Evolutionary conservation across 495 filamentous ascomycete species (phyloP).

Genomic region (Neurospora sp.): DNA sequence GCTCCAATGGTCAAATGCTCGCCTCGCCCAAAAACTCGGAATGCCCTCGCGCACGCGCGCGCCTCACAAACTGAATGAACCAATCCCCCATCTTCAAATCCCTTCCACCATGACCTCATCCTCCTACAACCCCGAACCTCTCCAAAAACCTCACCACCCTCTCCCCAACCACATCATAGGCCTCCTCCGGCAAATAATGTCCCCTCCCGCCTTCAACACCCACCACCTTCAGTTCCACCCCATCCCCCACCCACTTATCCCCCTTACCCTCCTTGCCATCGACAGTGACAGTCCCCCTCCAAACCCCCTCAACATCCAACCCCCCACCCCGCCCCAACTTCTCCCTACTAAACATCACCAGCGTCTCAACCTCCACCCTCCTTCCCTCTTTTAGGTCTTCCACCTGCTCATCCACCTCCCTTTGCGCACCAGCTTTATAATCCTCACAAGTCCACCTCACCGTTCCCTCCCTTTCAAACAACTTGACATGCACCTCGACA

Average conservation of each 20-base stretch:
- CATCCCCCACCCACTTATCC: conserved; percentile 28
- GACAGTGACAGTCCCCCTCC: conserved; percentile 17
- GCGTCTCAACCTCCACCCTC: conserved; percentile 28
- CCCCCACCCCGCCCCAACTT: conserved; percentile 29
- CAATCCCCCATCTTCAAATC: background rate
- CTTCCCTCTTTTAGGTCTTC: conserved; percentile 33
- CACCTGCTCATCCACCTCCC: conserved; percentile 32
- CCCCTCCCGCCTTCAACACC: conserved; percentile 32
- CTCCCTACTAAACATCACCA: conserved; percentile 33
- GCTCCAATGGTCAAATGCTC: background rate
- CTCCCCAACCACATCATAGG: conserved; percentile 26
- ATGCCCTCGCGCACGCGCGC: background rate
- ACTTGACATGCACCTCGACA: conserved; percentile 27
- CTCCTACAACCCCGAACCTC: background rate
- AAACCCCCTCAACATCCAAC: conserved; percentile 34
- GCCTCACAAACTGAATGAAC: background rate
- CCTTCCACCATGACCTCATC: background rate
- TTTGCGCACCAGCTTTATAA: conserved; percentile 32
- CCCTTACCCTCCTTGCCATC: background rate
- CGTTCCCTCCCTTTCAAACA: conserved; percentile 29
- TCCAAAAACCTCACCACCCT: conserved; percentile 20
- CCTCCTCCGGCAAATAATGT: conserved; percentile 44
- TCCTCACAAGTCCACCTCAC: conserved; percentile 35
- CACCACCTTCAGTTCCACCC: conserved; percentile 14
- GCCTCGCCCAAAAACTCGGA: background rate